Conservation (phyloP, 1,284 basidiomycete species). For the Cryptococcus sp. region DNA sequence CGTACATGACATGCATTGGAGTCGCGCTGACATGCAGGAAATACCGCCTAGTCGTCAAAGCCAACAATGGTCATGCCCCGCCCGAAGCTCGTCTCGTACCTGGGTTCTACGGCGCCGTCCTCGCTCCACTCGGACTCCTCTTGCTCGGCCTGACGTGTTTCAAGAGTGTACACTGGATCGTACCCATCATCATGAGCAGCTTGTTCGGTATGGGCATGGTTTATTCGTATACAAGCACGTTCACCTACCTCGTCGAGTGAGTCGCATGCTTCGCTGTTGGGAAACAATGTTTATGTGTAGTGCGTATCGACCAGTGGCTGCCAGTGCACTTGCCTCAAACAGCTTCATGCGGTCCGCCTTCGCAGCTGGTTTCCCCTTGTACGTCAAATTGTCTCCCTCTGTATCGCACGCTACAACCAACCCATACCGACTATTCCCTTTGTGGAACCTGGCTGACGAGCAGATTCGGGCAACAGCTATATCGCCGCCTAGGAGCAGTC, state of each 20-base stretch:
- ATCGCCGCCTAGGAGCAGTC: conserved; percentile 56
- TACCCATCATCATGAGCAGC: conserved; percentile 23
- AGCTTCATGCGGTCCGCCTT: conserved; percentile 61
- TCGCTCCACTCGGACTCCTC: conserved; percentile 64
- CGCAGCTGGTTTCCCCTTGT: conserved; percentile 68
- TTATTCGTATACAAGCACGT: conserved; percentile 61
- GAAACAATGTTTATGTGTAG: conserved; percentile 27
- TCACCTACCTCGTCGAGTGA: conserved; percentile 51
- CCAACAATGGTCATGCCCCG: conserved; percentile 53
- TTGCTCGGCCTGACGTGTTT: conserved; percentile 70
- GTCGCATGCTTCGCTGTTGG: neutral
- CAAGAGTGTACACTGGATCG: conserved; percentile 60
- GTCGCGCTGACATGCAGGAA: conserved; percentile 6
- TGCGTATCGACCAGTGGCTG: conserved; percentile 70
- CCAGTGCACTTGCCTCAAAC: conserved; percentile 69
- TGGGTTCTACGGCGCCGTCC: conserved; percentile 62
- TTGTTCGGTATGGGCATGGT: conserved; percentile 48
- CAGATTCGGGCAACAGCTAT: conserved; percentile 42
- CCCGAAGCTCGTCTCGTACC: conserved; percentile 64
- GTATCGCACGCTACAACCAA: conserved; percentile 23
- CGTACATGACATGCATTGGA: neutral
- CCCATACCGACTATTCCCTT: too few relatives aligned
- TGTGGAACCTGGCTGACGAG: too few relatives aligned
- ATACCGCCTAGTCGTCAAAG: conserved; percentile 33
- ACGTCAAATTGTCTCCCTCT: conserved; percentile 49